phyloP scores from a whole-genome alignment of 2,329 filamentous ascomycete species.

The Blastomyces parvus region DNA sequence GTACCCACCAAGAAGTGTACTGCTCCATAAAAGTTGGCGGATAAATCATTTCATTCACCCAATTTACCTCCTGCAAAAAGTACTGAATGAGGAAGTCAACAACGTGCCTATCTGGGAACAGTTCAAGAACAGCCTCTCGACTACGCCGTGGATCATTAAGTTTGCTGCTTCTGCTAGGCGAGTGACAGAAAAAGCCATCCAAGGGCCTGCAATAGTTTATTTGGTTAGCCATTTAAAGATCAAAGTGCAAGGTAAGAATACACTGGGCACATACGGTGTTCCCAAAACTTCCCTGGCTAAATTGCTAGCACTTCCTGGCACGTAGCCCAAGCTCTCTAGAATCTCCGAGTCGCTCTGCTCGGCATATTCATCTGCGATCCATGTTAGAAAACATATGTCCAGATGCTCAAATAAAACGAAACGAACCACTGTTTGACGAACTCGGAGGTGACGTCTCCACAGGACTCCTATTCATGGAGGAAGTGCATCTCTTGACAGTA shows the following conservation, averaged over 20 bases:
- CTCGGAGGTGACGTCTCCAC: conserved; percentile 5
- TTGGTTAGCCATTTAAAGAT: background rate
- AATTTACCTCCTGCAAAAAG: conserved; percentile 5
- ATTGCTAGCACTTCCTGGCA: background rate
- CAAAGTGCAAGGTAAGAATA: background rate
- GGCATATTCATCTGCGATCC: background rate
- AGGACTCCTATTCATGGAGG: background rate
- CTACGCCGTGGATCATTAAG: conserved; percentile 3
- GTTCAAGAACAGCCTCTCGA: background rate
- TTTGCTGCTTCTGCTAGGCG: background rate
- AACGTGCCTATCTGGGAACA: conserved; percentile 5
- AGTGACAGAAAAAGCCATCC: background rate
- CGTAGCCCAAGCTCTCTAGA: conserved; percentile 5
- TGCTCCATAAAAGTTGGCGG: conserved; percentile 7
- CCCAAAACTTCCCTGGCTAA: conserved; percentile 3
- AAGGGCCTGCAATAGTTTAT: background rate
- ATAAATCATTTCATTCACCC: conserved; percentile 6
- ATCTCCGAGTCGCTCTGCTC: conserved; percentile 5
- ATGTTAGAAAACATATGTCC: background rate
- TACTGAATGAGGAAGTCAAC: conserved; percentile 7
- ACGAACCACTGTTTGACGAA: background rate
- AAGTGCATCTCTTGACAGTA: conserved; percentile 1
- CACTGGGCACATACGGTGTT: background rate
- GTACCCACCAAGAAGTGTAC: conserved; percentile 5
- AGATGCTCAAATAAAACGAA: background rate